These are phyloP conservation scores for Trichophyton verrucosum DNA, from an alignment of 2,329 filamentous ascomycete genomes.

Conservation along the genomic window DNA sequence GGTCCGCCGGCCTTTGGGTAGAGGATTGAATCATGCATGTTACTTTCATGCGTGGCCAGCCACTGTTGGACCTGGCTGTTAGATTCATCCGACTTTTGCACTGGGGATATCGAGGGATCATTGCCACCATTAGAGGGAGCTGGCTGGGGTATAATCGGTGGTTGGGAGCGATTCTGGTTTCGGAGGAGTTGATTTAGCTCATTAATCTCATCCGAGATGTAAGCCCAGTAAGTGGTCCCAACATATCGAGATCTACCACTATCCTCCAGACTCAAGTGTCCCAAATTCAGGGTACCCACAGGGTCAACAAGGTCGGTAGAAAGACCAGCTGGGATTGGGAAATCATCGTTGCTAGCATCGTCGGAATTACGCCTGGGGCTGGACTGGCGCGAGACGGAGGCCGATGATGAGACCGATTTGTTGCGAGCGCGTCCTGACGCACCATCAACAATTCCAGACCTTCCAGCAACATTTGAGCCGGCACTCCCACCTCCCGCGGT, in stretches of 20 bases:
- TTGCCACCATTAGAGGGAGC: neutral
- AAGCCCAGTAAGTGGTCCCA: slow-evolving; percentile 36
- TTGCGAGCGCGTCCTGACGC: neutral
- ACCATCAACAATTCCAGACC: neutral
- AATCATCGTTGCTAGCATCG: slow-evolving; percentile 27
- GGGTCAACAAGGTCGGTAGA: slow-evolving; percentile 33
- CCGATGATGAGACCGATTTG: neutral
- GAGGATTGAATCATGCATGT: slow-evolving; percentile 4
- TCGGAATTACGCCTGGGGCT: slow-evolving; percentile 27
- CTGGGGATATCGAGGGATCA: neutral
- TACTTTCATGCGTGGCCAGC: neutral
- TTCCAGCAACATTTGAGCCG: slow-evolving; percentile 1
- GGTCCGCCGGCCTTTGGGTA: slow-evolving; percentile 21
- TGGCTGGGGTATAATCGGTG: slow-evolving; percentile 1
- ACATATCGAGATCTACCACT: slow-evolving; percentile 35
- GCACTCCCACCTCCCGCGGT: neutral
- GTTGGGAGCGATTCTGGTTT: slow-evolving; percentile 27
- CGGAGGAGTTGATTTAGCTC: slow-evolving; percentile 34
- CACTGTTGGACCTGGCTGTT: neutral
- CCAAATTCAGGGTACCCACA: slow-evolving; percentile 30
- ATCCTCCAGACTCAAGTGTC: slow-evolving; percentile 33
- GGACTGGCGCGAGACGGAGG: slow-evolving; percentile 16
- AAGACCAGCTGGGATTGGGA: slow-evolving; percentile 31
- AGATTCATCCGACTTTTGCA: neutral
- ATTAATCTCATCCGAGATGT: slow-evolving; percentile 35